Evolutionary conservation across 1,284 basidiomycete species (phyloP), one percentile per base, ranked within the genome.

Genomic region (Trametes pubescens): DNA sequence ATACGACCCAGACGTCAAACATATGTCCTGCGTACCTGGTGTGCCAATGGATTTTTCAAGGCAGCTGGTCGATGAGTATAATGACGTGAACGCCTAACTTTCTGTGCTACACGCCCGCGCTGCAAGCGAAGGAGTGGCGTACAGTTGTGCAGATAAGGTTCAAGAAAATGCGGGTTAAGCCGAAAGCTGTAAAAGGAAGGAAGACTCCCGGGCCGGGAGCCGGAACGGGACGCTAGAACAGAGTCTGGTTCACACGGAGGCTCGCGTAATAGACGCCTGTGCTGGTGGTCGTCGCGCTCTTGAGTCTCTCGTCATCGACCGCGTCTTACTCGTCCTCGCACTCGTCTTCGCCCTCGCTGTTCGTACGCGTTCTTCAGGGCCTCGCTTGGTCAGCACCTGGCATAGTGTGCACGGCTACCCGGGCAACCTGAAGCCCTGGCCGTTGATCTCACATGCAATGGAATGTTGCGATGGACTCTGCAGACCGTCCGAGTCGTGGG

Each of bases 41-140:
- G 90, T 92, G 90, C 82, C 91, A 93, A 92, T 16, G 91, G 91
- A 92, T 92, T 84, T 93, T 93, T 93, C 87, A 93, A 93, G 91
- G 91, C 89, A 81, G 70, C 72, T 76, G 72, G 70, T 71, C 73
- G 71, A 67, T 47, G 58, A 62, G 61, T 58, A 53, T 62, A 60
- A 51, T 54, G 35, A 49, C 48, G 62, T 57, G 34, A 38, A 59
- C 29, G 51, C 48, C 65, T 35, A 40, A 37, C 58, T 63, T 43
- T 24, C 37, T 52, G 48, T 51, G 22, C 46, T 37, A 32, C 47
- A 44, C 7, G 24, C 60, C 29, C 37, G 43, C 40, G 44, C 43
- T 56, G 21, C 48, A 29, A 32, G 55, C 40, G 53, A 54, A 29
- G 40, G 29, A 32, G 73, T 73, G 72, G 74, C 71, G 68, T 76